phyloP scores from a whole-genome alignment of 2,329 filamentous ascomycete species.

The Alternaria tenuissima region DNA sequence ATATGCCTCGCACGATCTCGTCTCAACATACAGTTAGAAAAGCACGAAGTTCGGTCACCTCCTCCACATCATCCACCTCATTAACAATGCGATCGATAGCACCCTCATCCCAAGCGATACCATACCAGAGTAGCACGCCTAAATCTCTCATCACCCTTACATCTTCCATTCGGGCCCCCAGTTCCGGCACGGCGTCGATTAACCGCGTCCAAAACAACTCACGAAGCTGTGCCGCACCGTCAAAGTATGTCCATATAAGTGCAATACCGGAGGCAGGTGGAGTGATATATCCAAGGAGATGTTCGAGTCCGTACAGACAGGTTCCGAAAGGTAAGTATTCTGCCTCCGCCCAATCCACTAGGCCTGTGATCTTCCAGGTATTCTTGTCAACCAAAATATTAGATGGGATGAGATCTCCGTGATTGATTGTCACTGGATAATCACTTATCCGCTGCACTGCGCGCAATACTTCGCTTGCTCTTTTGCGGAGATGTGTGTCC shows the following conservation, averaged over 20 bases:
- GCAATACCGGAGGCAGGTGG: not conserved
- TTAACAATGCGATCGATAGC: slow-evolving; percentile 66
- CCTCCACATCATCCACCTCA: slow-evolving; percentile 59
- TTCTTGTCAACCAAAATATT: slow-evolving; percentile 64
- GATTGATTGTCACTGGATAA: slow-evolving; percentile 65
- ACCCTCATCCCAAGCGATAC: slow-evolving; percentile 70
- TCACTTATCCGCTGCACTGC: slow-evolving; percentile 56
- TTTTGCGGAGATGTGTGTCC: slow-evolving; percentile 22
- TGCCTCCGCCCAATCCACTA: slow-evolving; percentile 72
- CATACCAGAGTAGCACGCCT: slow-evolving; percentile 69
- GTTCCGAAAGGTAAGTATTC: slow-evolving; percentile 68
- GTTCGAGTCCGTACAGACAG: slow-evolving; percentile 68
- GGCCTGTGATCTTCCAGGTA: slow-evolving; percentile 58
- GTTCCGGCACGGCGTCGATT: slow-evolving; percentile 43
- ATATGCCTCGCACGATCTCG: not conserved
- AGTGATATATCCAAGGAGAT: slow-evolving; percentile 62
- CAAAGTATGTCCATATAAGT: slow-evolving; percentile 52
- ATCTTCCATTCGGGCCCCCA: slow-evolving; percentile 46
- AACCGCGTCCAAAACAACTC: slow-evolving; percentile 61
- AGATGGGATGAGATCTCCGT: slow-evolving; percentile 66
- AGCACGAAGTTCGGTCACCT: slow-evolving; percentile 62
- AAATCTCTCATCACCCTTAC: slow-evolving; percentile 59
- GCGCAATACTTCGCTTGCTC: slow-evolving; percentile 24
- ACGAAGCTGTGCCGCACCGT: slow-evolving; percentile 56
- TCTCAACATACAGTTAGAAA: slow-evolving; percentile 36